Percentiles rank a stretch among this genome's conserved stretches.
phyloP scores from a whole-genome alignment of 2,329 filamentous ascomycete genomes.

The Phaeoacremonium minimum region DNA sequence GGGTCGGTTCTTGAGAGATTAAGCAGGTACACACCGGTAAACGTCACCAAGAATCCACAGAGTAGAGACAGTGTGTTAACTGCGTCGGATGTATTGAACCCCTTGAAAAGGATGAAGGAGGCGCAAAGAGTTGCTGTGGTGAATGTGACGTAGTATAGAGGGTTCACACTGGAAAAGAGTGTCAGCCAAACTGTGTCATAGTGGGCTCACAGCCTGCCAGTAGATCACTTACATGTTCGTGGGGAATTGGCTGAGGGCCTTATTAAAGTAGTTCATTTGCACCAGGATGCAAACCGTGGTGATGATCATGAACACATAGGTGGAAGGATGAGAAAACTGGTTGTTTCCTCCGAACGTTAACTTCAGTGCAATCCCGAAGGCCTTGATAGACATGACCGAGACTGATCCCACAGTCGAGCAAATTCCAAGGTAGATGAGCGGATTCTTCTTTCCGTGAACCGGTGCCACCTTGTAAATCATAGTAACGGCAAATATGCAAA shows the following conservation, averaged over 20 bases:
- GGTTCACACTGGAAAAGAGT: conserved; percentile 67
- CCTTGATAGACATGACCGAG: conserved; percentile 98
- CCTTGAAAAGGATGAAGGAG: conserved; percentile 92
- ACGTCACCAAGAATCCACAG: conserved; percentile 90
- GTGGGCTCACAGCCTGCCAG: no score
- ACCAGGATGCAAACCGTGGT: conserved; percentile 91
- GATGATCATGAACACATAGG: conserved; percentile 95
- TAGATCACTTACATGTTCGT: conserved; percentile 96
- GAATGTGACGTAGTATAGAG: conserved; percentile 95
- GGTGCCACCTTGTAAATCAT: conserved; percentile 98
- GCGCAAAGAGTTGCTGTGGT: conserved; percentile 91
- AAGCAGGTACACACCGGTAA: conserved; percentile 90
- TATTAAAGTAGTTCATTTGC: conserved; percentile 99
- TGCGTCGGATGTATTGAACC: conserved; percentile 90
- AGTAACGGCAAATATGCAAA: conserved; percentile 77
- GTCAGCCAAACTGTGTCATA: no score
- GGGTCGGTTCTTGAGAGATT: conserved; percentile 94
- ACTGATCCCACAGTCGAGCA: conserved; percentile 96
- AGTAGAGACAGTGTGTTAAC: conserved; percentile 91
- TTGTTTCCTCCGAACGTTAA: conserved; percentile 90
- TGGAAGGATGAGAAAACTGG: conserved; percentile 91
- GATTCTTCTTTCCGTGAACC: conserved; percentile 88
- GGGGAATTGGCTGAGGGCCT: conserved; percentile 92
- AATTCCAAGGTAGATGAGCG: conserved; percentile 93
- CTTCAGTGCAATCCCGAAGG: conserved; percentile 95